Base-by-base conservation (phyloP, 306 rosid genomes). In the barrel medic (Medicago truncatula) region DNA sequence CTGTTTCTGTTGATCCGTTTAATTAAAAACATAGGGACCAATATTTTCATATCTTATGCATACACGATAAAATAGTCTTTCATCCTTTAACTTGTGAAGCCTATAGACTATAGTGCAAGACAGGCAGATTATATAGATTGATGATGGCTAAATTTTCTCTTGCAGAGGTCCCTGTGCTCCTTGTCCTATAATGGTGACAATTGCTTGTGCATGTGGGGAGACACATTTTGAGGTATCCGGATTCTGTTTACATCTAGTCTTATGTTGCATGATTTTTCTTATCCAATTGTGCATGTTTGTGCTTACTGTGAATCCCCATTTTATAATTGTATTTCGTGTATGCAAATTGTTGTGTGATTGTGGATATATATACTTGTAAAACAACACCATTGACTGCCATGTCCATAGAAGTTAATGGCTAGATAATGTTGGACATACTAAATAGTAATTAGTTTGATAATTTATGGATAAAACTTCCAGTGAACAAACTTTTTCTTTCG, bases 161-260 rank as follows among this genome's bases (percentile, higher is more conserved):
- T 81, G 87, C 97, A 95, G 98, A 74, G 98, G 97, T 84, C 76
- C 95, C 69, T 95, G 97, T 84, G 95, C 98, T 83, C 98, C 98
- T 72, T 95, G 98, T 74, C 98, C 97, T 7, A 88, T 92, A 72
- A 92, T 92, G 98, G 97, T 92, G 82, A 92, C 92, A 53, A 92
- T 95, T 71, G 73, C 97, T 9, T 95, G 98, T 81, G 88, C 89
- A 61, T 92, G 98, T 68, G 97, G 97, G 52, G 95, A 83, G 86
- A 95, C 97, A 36, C 96, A 87, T 79, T 89, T 90, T 80, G 97
- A 95, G 98, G 98, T 95, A 28, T 78, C 16, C 18, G 39, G 50
- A 77, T 72, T 56, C 67, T 79, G 20, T 76, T 52, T 70, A 17
- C 59, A 39, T 69, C 57, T 71, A 49, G 41, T 40, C 17, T 16